A percentile compares a stretch with the other conserved stretches of the same genome.
These are phyloP conservation scores for Ampelocalamus luodianensis DNA, from an alignment of 176 grass and related monocot species.

Conservation along the genomic window DNA sequence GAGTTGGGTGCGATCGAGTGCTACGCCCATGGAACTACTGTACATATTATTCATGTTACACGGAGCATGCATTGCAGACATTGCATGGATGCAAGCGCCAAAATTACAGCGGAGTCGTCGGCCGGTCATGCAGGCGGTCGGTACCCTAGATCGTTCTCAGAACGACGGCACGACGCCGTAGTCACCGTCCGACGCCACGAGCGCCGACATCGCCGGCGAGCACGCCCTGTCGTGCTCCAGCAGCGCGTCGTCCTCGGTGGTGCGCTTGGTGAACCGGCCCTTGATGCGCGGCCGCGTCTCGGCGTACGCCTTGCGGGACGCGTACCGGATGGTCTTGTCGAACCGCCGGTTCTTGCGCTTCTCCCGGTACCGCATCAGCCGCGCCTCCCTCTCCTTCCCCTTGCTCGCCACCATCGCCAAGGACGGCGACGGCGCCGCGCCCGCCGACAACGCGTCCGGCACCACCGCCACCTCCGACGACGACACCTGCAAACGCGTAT, in stretches of 20 bases:
- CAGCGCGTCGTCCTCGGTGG: slow-evolving; percentile 34
- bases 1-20: neutral
- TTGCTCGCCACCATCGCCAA: slow-evolving; percentile 31
- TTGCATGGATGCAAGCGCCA: neutral
- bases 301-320: slow-evolving; percentile 87
- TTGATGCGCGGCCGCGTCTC: slow-evolving; percentile 85
- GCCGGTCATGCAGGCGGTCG: neutral
- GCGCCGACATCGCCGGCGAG: slow-evolving; percentile 39
- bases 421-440: neutral
- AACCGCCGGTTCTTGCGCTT: slow-evolving; percentile 87
- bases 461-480: slow-evolving; percentile 56
- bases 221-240: slow-evolving; percentile 26
- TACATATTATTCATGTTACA: slow-evolving; percentile 58
- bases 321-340: slow-evolving; percentile 87
- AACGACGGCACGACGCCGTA: slow-evolving; percentile 62
- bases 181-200: slow-evolving; percentile 33
- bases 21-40: slow-evolving; percentile 30
- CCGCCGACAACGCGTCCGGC: slow-evolving; percentile 46
- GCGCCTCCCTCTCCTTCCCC: slow-evolving; percentile 68
- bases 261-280: slow-evolving; percentile 80
- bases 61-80: slow-evolving; percentile 4
- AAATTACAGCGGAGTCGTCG: slow-evolving; percentile 26
- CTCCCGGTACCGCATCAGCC: slow-evolving; percentile 85
- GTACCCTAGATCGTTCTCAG: slow-evolving; percentile 20
- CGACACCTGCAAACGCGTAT: slow-evolving; percentile 40